phyloP scores from a whole-genome alignment of 441 rosid species.

The Rhodomyrtus psidioides region DNA sequence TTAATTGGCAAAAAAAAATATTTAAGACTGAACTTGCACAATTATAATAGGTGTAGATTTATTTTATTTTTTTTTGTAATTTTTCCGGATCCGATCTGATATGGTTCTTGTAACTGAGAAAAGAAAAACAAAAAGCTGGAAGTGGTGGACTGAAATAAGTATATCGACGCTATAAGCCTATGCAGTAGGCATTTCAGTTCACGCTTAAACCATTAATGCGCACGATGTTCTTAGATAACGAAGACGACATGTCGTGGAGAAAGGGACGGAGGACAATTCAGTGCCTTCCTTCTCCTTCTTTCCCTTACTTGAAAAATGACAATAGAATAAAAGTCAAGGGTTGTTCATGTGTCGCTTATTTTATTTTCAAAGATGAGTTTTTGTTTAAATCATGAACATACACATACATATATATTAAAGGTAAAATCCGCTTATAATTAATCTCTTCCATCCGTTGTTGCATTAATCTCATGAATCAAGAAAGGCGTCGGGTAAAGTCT shows the following conservation, averaged over 20 bases:
- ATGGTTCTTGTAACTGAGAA: not conserved
- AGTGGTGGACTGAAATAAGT: not conserved
- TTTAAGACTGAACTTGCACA: too few species aligned
- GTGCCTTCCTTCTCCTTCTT: not conserved
- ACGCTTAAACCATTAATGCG: not conserved
- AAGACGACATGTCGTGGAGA: not conserved
- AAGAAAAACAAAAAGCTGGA: accelerated
- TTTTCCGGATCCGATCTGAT: too few species aligned
- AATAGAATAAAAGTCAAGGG: not conserved
- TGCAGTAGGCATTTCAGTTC: not conserved
- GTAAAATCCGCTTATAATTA: too few species aligned
- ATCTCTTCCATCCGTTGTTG: too few species aligned
- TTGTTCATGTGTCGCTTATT: not conserved
- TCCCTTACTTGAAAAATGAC: not conserved
- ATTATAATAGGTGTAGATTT: too few species aligned
- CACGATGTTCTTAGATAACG: not conserved
- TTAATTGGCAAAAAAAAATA: too few species aligned
- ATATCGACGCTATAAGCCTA: not conserved
- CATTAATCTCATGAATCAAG: not conserved
- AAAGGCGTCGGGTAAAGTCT: accelerated
- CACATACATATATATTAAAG: too few species aligned
- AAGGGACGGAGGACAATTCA: not conserved
- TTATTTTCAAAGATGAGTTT: not conserved
- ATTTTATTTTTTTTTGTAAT: too few species aligned
- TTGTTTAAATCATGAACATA: not conserved